Conservation (phyloP, 306 rosid species). For the cucumber (Cucumis sativus) region DNA sequence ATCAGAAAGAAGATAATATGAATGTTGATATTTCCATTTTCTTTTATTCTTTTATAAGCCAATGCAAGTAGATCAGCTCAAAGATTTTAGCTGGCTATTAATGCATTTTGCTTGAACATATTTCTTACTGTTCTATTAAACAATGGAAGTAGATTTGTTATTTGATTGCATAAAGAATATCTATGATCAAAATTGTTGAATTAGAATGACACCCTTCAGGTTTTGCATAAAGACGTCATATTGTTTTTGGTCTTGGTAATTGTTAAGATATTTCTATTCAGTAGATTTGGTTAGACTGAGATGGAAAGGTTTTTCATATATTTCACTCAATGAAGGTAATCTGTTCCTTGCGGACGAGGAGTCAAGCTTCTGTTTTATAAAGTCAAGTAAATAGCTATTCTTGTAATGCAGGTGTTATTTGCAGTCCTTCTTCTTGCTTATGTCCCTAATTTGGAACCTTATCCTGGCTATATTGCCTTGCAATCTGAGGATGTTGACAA, state of each 20-base stretch:
- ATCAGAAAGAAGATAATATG: no score
- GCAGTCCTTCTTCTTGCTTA: slow-evolving; percentile 47
- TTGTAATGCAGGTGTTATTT: slow-evolving; percentile 44
- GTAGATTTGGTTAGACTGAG: neutral
- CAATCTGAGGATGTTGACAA: slow-evolving; percentile 38
- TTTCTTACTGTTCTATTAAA: neutral
- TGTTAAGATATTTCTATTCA: neutral
- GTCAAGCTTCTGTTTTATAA: neutral
- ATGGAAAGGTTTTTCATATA: neutral
- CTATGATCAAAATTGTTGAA: neutral
- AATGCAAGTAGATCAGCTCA: neutral
- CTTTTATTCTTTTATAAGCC: neutral
- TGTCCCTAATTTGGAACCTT: slow-evolving; percentile 64
- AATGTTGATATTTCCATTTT: neutral
- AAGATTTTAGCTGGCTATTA: neutral
- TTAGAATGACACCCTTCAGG: neutral
- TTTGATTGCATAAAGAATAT: neutral
- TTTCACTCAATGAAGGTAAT: neutral
- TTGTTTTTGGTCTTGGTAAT: neutral
- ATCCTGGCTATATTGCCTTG: slow-evolving; percentile 31
- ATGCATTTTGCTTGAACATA: neutral
- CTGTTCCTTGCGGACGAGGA: neutral
- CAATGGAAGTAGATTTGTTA: neutral
- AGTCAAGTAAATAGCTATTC: neutral
- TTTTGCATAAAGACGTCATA: neutral